These are phyloP conservation scores for Termitomyces sp. DNA, from an alignment of 768 basidiomycete species.

Conservation along the genomic window DNA sequence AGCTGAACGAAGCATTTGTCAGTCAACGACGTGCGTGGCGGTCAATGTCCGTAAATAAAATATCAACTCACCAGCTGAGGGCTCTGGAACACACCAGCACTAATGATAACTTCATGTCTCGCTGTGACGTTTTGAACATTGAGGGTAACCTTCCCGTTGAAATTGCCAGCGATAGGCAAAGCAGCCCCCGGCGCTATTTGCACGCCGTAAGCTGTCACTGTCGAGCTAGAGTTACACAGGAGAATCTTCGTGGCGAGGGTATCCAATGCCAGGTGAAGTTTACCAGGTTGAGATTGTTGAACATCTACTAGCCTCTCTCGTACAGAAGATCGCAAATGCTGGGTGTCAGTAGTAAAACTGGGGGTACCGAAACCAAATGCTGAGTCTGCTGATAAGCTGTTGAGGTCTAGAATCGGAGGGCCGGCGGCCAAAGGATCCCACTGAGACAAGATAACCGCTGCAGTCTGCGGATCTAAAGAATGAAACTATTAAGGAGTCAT, in stretches of 20 bases:
- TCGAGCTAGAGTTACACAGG: conserved; percentile 12
- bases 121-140: conserved; percentile 15
- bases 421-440: conserved; percentile 3
- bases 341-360: conserved; percentile 18
- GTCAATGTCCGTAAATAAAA: background rate
- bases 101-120: conserved; percentile 22
- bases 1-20: background rate
- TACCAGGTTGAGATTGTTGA: conserved; percentile 4
- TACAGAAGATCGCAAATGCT: conserved; percentile 20
- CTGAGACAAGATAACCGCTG: conserved; percentile 12
- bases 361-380: conserved; percentile 14
- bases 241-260: conserved; percentile 21
- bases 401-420: conserved; percentile 18
- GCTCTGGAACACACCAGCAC: conserved; percentile 21
- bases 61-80: conserved; percentile 18
- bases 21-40: background rate
- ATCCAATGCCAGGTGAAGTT: conserved; percentile 16
- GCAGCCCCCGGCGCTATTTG: conserved; percentile 18
- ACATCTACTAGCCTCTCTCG: conserved; percentile 17
- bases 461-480: conserved; percentile 17
- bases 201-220: conserved; percentile 18
- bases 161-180: conserved; percentile 22
- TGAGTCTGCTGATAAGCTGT: conserved; percentile 14
- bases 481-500: conserved; percentile 14
- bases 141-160: conserved; percentile 17